Conservation (phyloP, 2,329 filamentous ascomycete genomes). For the Penicillium rolfsii region DNA sequence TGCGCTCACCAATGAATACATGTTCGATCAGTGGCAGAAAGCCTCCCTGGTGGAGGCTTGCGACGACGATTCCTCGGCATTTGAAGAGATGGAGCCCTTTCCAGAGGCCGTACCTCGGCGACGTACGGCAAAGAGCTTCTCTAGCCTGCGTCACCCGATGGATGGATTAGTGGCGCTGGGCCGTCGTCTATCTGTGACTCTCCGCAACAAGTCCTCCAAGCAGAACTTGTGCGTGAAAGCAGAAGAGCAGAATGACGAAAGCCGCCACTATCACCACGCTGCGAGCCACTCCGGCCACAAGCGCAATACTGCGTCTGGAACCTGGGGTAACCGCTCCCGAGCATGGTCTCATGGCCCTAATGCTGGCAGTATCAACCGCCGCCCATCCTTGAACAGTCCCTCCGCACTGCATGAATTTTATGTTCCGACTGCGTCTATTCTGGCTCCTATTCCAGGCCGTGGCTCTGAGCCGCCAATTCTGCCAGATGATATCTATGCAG, state of each 20-base stretch:
- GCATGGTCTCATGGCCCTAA: constrained; percentile 32
- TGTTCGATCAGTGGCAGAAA: constrained; percentile 32
- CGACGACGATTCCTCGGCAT: constrained; percentile 29
- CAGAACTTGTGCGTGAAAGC: constrained; percentile 26
- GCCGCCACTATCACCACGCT: constrained; percentile 21
- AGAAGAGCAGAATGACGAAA: constrained; percentile 23
- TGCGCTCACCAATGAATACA: constrained; percentile 24
- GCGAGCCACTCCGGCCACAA: constrained; percentile 23
- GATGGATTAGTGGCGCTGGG: constrained; percentile 47
- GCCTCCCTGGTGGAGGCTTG: constrained; percentile 29
- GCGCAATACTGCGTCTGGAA: constrained; percentile 27
- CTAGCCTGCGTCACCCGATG: constrained; percentile 46
- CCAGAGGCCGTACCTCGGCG: constrained; percentile 38
- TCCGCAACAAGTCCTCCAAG: constrained; percentile 44
- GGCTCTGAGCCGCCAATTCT: constrained; percentile 46
- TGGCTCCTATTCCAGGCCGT: constrained; percentile 41
- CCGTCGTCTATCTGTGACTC: constrained; percentile 46
- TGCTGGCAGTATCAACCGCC: constrained; percentile 37
- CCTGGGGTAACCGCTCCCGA: constrained; percentile 31
- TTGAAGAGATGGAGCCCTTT: constrained; percentile 41
- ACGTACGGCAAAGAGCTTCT: constrained; percentile 47
- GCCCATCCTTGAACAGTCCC: constrained; percentile 42
- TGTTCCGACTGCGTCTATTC: constrained; percentile 33
- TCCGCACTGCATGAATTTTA: constrained; percentile 41
- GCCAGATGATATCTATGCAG: constrained; percentile 44